Conservation (phyloP, 331 rosid genomes). For the Pyrus hybrid region DNA sequence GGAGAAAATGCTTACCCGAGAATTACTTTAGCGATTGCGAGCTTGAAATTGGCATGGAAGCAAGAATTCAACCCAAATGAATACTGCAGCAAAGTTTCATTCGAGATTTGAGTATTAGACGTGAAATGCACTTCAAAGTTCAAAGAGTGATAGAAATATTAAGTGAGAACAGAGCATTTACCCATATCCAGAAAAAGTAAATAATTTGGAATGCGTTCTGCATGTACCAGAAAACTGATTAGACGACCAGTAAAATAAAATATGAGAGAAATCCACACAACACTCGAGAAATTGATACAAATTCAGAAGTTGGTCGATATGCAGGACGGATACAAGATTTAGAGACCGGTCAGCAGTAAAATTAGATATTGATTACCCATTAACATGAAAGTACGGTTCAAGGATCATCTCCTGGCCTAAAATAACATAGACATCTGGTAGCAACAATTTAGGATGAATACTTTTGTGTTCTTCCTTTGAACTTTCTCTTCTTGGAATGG, state of each 20-base stretch:
- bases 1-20: slow-evolving; percentile 51
- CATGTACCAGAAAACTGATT: slow-evolving; percentile 24
- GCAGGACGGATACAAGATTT: not conserved
- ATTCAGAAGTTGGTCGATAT: not conserved
- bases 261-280: not conserved
- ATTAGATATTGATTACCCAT: not conserved
- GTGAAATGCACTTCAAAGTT: not conserved
- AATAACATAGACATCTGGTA: not conserved
- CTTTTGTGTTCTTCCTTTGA: not conserved
- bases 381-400: not conserved
- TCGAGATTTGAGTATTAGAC: slow-evolving; percentile 2
- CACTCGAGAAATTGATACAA: not conserved
- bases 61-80: slow-evolving; percentile 59
- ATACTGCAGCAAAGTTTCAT: slow-evolving; percentile 45
- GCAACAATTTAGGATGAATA: not conserved
- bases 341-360: no score
- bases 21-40: slow-evolving; percentile 44
- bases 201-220: slow-evolving; percentile 91
- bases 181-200: slow-evolving; percentile 80
- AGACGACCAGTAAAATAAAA: slow-evolving; percentile 7
- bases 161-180: slow-evolving; percentile 23
- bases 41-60: slow-evolving; percentile 48
- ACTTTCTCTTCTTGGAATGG: no score
- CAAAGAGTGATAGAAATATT: not conserved
- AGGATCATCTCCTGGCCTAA: no score